Evolutionary conservation across 2,329 filamentous ascomycete genomes (phyloP).

Genomic region (Neurospora sp.): DNA sequence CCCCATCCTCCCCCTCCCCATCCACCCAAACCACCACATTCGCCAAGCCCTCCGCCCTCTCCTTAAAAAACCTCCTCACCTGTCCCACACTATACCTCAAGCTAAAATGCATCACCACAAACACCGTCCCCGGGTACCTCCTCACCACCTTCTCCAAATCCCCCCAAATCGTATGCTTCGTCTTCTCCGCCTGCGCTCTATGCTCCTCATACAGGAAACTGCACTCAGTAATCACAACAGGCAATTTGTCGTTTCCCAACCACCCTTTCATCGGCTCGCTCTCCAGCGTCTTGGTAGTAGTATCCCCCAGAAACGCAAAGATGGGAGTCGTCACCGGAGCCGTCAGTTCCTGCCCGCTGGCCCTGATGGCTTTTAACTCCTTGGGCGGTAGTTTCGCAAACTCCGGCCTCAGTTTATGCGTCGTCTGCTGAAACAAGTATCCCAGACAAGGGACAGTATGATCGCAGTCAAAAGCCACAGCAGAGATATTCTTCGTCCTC

Average conservation of each 20-base stretch:
- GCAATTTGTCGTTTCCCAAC: slow-evolving; percentile 25
- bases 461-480: slow-evolving; percentile 34
- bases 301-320: slow-evolving; percentile 40
- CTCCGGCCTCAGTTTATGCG: slow-evolving; percentile 29
- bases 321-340: slow-evolving; percentile 28
- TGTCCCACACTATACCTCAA: slow-evolving; percentile 33
- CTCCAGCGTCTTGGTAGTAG: slow-evolving; percentile 31
- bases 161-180: slow-evolving; percentile 37
- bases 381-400: slow-evolving; percentile 26
- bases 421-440: slow-evolving; percentile 34
- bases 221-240: slow-evolving; percentile 40
- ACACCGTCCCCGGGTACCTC: slow-evolving; percentile 32
- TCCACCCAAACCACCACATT: slow-evolving; percentile 41
- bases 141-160: slow-evolving; percentile 35
- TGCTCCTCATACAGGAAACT: slow-evolving; percentile 37
- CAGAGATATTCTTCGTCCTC: slow-evolving; percentile 27
- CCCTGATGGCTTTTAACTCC: slow-evolving; percentile 28
- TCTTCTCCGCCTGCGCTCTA: slow-evolving; percentile 32
- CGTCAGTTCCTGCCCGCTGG: slow-evolving; percentile 29
- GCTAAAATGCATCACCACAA: slow-evolving; percentile 39
- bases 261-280: slow-evolving; percentile 16
- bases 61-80: slow-evolving; percentile 31
- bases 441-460: slow-evolving; percentile 38
- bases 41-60: slow-evolving; percentile 26
- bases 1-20: slow-evolving; percentile 13